Base-by-base conservation (phyloP, 1,284 basidiomycete genomes). In the Cryptococcus sp. region DNA sequence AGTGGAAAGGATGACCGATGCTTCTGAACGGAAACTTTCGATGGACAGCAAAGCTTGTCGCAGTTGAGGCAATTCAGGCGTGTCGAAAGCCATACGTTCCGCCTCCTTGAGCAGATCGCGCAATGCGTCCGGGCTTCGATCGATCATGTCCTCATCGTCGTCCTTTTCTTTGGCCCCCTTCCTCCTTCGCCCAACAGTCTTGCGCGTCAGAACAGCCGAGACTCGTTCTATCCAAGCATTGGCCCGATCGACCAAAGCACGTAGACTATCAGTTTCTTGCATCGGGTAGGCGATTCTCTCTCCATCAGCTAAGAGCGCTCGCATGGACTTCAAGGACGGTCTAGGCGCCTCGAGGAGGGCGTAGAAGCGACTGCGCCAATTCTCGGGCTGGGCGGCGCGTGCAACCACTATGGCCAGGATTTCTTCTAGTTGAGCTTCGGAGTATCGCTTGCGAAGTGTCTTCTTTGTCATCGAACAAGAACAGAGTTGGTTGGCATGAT, bases 401-500 rank as follows among this genome's bases (percentile, higher is more conserved):
- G 89, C 86, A 1, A 82, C 80, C 38, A 93, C 84, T 63, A 84
- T 85, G 40, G 76, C 75, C 53, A 86, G 82, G 5, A 84, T 89
- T 19, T 89, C 88, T 41, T 82, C 77, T 1, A 97, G 82, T 50
- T 92, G 86, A 20, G 84, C 84, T 72, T 97, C 93, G 23, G 87
- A 85, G 74, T 91, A 90, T 46, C 93, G 87, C 69, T 89, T 86
- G 38, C 89, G 86, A 48, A 98, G 79, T 22, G 83, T 83, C 55
- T 86, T 84, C 55, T 85, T 84, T 29, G 85, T 80, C 22, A 79
- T 69, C 6, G 83, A 74, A 67, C 86, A 89, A 55, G 85, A 84
- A 80, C 91, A 94, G 11, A 96, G 83, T 44, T 87, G 81, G 49
- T 87, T 82, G 29, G 83, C 84, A 77, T 99, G 95, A 54, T 93